Evolutionary conservation across 208 protist species (phyloP).

Genomic region (Crithidia brevicula): DNA sequence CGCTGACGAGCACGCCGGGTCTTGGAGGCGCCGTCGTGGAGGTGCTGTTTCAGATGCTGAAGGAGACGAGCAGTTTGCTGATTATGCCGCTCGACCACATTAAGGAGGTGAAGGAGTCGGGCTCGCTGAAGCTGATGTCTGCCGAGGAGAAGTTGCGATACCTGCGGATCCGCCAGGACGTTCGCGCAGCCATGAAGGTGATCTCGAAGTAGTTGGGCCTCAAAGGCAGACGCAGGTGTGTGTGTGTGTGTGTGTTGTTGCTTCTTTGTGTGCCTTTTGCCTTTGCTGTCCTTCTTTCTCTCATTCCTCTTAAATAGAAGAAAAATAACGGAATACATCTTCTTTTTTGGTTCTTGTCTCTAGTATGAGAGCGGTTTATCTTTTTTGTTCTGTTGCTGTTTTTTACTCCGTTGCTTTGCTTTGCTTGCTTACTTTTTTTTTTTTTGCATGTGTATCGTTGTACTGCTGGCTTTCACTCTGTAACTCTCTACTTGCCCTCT

Average conservation of each 20-base stretch:
- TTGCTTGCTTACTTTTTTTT: not conserved
- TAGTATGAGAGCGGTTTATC: not conserved
- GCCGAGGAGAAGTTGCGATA: conserved; percentile 80
- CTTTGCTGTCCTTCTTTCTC: not conserved
- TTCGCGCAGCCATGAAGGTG: conserved; percentile 62
- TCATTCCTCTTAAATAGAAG: conserved; percentile 1
- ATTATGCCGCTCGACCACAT: conserved; percentile 87
- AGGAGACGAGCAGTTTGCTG: conserved; percentile 83
- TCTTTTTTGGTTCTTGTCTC: not conserved
- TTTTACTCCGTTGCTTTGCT: not conserved
- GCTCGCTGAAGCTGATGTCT: conserved; percentile 72
- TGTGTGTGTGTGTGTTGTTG: conserved; percentile 2
- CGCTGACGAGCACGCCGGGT: conserved; percentile 69
- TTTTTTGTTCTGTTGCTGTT: conserved; percentile 1
- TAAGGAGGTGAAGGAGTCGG: conserved; percentile 82
- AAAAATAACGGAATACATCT: no score
- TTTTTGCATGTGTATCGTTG: not conserved
- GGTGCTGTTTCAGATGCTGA: conserved; percentile 79
- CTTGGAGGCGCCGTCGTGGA: conserved; percentile 86
- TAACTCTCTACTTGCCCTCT: not conserved
- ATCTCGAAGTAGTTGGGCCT: conserved; percentile 41
- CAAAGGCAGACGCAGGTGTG: not conserved
- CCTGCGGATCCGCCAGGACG: conserved; percentile 79
- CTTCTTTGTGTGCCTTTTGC: not conserved
- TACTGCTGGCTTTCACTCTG: not conserved